Percentiles rank a stretch among this genome's conserved stretches.
Conservation (phyloP, 2,329 filamentous ascomycete genomes). For the Stagonosporopsis rhizophila region DNA sequence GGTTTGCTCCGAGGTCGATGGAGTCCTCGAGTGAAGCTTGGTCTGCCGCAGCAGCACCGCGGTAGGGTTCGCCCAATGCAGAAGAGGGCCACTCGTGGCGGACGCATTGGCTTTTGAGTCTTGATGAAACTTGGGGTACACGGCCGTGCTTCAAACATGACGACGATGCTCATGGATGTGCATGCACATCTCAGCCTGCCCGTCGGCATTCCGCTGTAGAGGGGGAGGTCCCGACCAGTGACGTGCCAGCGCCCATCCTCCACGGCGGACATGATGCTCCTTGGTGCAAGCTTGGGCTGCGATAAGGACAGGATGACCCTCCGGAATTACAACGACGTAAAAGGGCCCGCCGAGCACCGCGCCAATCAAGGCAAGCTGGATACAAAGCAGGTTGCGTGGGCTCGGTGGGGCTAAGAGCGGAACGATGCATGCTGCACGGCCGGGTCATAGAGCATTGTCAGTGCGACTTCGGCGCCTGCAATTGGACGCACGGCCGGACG, state of each 20-base stretch:
- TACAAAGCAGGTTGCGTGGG: conserved; percentile 38
- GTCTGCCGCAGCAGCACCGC: conserved; percentile 23
- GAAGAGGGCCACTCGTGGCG: conserved; percentile 8
- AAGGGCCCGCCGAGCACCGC: conserved; percentile 27
- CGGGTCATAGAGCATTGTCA: conserved; percentile 32
- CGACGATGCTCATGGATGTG: conserved; percentile 32
- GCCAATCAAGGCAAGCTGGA: conserved; percentile 38
- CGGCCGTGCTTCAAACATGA: conserved; percentile 9
- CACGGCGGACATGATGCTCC: conserved; percentile 28
- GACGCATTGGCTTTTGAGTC: conserved; percentile 16
- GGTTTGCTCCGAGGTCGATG: conserved; percentile 38
- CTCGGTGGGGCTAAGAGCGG: conserved; percentile 41
- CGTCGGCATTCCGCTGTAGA: conserved; percentile 34
- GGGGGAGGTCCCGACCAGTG: conserved; percentile 37
- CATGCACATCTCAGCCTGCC: conserved; percentile 16
- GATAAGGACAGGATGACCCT: conserved; percentile 48
- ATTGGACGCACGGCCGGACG: conserved; percentile 32
- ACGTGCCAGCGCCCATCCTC: conserved; percentile 15
- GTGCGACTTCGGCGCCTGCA: conserved; percentile 40
- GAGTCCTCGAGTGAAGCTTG: conserved; percentile 12
- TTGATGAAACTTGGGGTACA: conserved; percentile 14
- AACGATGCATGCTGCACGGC: conserved; percentile 37
- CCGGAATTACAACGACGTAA: conserved; percentile 45
- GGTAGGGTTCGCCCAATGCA: conserved; percentile 18
- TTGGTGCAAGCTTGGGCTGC: conserved; percentile 24